Evolutionary conservation across 2,329 filamentous ascomycete species (phyloP).

Genomic region (Cladorrhinum sp.): DNA sequence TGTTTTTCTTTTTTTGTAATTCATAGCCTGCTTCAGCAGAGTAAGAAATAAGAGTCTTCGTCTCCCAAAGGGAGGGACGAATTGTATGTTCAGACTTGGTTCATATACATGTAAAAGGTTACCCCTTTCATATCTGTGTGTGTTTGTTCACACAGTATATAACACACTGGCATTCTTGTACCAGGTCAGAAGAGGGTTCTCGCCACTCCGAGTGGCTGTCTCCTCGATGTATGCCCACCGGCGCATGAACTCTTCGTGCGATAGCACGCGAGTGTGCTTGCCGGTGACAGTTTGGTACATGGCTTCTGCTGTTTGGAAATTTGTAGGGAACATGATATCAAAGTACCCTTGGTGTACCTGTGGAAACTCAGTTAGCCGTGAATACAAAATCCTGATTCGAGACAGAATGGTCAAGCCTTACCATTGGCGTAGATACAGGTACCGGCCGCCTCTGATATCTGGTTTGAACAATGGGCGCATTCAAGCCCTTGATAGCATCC

Average conservation of each 20-base stretch:
- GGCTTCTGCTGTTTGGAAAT: conserved; percentile 86
- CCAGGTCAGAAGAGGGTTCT: conserved; percentile 89
- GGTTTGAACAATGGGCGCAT: conserved; percentile 95
- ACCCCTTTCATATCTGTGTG: not conserved
- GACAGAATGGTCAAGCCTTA: conserved; percentile 45
- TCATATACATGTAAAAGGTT: not conserved
- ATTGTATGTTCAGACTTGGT: not conserved
- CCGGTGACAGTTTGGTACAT: conserved; percentile 92
- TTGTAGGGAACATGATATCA: conserved; percentile 96
- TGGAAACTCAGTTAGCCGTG: not conserved
- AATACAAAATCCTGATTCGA: not conserved
- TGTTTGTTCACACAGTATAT: conserved; percentile 66
- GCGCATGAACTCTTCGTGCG: conserved; percentile 86
- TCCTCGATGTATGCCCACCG: conserved; percentile 89
- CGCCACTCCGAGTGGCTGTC: conserved; percentile 82
- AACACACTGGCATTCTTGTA: conserved; percentile 95
- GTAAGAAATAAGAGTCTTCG: not conserved
- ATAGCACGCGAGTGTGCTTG: conserved; percentile 78
- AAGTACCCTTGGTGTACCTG: conserved; percentile 98
- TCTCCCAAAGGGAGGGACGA: not conserved
- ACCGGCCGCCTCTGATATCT: conserved; percentile 84
- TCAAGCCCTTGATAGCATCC: conserved; percentile 77
- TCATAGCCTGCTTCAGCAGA: not conserved
- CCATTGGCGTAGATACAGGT: conserved; percentile 84
- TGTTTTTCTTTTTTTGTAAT: not conserved